Evolutionary conservation across 108 stramenopile genomes (phyloP), one percentile per base, ranked within the genome.

Genomic region (Thalassiosira profunda): DNA sequence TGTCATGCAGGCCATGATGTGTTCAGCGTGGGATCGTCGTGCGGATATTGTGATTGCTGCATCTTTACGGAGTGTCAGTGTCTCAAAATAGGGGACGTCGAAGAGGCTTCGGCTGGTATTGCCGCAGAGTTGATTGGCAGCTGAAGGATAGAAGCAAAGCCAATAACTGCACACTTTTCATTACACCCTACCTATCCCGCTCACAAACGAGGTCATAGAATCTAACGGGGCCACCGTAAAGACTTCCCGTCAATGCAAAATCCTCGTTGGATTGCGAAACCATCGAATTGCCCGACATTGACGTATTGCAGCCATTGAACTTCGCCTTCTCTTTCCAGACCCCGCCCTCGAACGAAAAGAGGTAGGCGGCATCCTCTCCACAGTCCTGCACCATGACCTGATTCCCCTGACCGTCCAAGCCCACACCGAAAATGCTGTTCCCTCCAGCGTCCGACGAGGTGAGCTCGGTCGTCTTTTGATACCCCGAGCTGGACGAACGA

Each of bases 41-140:
- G 18, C 35, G 68, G 68, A 18, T 60, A 48, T 49, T 70, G 68
- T 47, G 68, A 70, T 15, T 58, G 57, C 5, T 58, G 20, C 1
- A 58, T 58, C n/a, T n/a, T n/a, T n/a, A n/a, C n/a, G n/a, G n/a
- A n/a, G n/a, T n/a, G n/a, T n/a, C n/a, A n/a, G n/a, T n/a, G n/a
- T n/a, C n/a, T n/a, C n/a, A n/a, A n/a, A n/a, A n/a, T n/a, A n/a
- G n/a, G n/a, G n/a, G n/a, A n/a, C n/a, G n/a, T n/a, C n/a, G n/a
- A n/a, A n/a, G n/a, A n/a, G n/a, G n/a, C n/a, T n/a, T n/a, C n/a
- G n/a, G n/a, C n/a, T n/a, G n/a, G n/a, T n/a, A n/a, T n/a, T n/a
- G n/a, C n/a, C n/a, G n/a, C n/a, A n/a, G n/a, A n/a, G n/a, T n/a
- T n/a, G n/a, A n/a, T n/a, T n/a, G n/a, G n/a, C n/a, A n/a, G n/a